Evolutionary conservation across 257 asterid species (phyloP).

Genomic region (Lycium ferocissimum): DNA sequence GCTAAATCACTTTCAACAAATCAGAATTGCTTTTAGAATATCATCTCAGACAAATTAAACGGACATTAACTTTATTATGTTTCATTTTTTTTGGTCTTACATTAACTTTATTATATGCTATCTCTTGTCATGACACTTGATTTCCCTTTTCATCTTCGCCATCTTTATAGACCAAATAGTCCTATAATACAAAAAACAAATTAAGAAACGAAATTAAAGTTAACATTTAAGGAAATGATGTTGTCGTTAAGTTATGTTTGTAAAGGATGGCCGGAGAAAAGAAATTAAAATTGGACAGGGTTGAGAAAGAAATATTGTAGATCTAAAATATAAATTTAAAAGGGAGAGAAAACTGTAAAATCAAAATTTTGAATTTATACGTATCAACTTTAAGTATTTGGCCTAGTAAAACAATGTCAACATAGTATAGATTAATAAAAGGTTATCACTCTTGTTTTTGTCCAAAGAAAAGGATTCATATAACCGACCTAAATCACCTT

Average conservation of each 20-base stretch:
- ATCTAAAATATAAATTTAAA: background rate
- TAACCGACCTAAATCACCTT: no score
- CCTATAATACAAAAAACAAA: background rate
- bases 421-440: no score
- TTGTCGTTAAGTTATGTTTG: background rate
- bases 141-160: background rate
- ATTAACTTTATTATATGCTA: background rate
- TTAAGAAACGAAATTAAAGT: background rate
- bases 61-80: background rate
- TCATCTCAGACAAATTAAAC: no score
- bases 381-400: no score
- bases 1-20: no score
- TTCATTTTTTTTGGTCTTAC: no score
- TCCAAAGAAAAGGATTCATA: no score
- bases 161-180: constrained; percentile 21
- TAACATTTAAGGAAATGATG: background rate
- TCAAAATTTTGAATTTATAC: no score
- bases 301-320: background rate
- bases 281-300: background rate
- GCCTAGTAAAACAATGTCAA: no score
- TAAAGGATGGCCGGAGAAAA: background rate
- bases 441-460: no score
- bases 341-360: background rate
- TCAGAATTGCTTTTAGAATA: background rate
- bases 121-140: background rate